A percentile compares a stretch with the other conserved stretches of the same genome.
Conservation (phyloP, 208 protist species). For the Naegleria lovaniensis region DNA sequence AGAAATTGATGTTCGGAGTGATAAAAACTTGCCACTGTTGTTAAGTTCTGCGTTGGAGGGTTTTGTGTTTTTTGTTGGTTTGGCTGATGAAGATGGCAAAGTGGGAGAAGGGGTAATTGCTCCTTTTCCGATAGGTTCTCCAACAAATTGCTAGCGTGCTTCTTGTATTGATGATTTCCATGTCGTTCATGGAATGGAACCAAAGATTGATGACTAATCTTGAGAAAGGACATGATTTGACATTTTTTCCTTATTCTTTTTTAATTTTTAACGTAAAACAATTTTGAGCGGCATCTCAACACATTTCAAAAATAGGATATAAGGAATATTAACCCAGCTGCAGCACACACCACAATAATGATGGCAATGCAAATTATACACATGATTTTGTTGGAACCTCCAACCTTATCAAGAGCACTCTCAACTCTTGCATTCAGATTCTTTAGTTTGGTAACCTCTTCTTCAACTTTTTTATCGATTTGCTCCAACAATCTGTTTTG, state of each 20-base stretch:
- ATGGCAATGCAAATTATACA: neutral
- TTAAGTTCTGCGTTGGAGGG: neutral
- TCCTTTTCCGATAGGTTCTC: too few species aligned
- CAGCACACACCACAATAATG: neutral
- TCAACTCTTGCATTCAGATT: neutral
- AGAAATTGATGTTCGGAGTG: neutral
- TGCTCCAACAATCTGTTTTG: neutral
- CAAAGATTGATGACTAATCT: too few species aligned
- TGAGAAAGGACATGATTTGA: too few species aligned
- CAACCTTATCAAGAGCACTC: neutral
- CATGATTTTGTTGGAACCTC: neutral
- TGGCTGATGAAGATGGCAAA: too few species aligned
- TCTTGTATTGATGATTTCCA: too few species aligned
- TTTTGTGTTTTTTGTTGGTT: neutral
- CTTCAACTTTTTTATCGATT: neutral
- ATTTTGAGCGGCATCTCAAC: neutral
- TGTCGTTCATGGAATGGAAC: too few species aligned
- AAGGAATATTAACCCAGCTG: neutral
- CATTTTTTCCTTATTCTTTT: too few species aligned
- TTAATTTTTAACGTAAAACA: too few species aligned
- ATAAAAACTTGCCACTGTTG: neutral
- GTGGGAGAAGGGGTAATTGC: neutral
- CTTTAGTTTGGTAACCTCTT: neutral
- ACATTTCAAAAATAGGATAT: neutral
- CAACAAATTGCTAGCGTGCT: too few species aligned